Conservation (phyloP, 192 early-diverging fungal species). For the Backusella westeae region DNA sequence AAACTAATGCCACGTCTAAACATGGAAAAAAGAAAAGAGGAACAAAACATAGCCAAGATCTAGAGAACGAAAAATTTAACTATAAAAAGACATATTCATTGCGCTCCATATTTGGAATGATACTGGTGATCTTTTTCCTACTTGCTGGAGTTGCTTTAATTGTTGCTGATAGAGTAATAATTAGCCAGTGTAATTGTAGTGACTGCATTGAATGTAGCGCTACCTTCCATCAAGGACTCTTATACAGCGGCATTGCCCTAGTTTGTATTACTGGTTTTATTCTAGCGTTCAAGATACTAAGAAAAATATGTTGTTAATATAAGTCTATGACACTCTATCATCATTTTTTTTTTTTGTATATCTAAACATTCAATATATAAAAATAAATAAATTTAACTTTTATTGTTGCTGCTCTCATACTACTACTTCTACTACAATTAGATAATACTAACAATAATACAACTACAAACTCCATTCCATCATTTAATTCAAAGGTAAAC, state of each 20-base stretch:
- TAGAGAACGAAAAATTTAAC: neutral
- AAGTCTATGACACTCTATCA: too few relatives aligned
- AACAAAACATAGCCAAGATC: neutral
- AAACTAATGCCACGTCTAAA: neutral
- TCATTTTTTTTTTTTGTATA: too few relatives aligned
- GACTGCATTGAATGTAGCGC: neutral
- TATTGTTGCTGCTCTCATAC: neutral
- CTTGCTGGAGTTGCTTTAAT: neutral
- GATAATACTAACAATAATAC: neutral
- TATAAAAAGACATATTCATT: neutral
- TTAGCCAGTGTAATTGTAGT: neutral
- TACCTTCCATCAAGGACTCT: neutral
- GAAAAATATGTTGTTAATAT: neutral
- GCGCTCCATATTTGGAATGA: neutral
- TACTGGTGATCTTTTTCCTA: neutral
- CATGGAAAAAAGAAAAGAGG: neutral
- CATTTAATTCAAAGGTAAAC: neutral
- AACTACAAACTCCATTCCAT: neutral
- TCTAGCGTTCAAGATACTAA: neutral
- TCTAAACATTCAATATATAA: too few relatives aligned
- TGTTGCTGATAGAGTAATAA: neutral
- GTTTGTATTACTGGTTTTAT: neutral
- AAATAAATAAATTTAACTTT: too few relatives aligned
- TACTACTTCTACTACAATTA: neutral
- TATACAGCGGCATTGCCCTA: neutral